phyloP scores from a whole-genome alignment of 305 asterid species.

The Fraxinus xanthoxyloides region DNA sequence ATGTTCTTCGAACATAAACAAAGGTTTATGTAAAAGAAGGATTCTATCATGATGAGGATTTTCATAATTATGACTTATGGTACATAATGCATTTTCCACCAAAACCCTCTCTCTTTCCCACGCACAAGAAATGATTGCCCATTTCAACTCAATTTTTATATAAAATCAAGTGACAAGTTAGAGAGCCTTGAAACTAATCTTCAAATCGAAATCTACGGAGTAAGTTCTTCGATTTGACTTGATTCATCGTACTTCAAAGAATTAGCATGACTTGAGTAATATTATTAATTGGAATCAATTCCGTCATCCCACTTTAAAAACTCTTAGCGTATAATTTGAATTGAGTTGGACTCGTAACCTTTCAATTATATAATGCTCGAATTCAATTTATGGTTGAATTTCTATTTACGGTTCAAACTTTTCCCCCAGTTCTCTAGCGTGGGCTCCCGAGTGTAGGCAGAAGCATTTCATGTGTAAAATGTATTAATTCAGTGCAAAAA shows the following conservation, averaged over 20 bases:
- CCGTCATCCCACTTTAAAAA: neutral
- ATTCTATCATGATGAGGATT: slow-evolving; percentile 24
- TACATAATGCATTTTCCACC: slow-evolving; percentile 2
- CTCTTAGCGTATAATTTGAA: neutral
- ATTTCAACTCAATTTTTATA: slow-evolving; percentile 22
- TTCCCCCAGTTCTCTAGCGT: too few relatives aligned
- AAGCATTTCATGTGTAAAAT: too few relatives aligned
- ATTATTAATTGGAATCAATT: too few relatives aligned
- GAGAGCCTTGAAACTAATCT: neutral
- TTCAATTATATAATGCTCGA: neutral
- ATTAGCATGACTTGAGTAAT: too few relatives aligned
- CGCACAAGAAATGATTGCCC: slow-evolving; percentile 39
- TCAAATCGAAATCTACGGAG: neutral
- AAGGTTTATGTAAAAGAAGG: slow-evolving; percentile 51
- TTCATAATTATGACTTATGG: neutral
- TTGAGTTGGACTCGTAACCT: neutral
- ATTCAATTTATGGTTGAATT: neutral
- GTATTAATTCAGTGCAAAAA: too few relatives aligned
- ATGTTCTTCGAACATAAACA: slow-evolving; percentile 13
- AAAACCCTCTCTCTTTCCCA: slow-evolving; percentile 31
- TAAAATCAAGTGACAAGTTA: neutral
- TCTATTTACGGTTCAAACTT: neutral
- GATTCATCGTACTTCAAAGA: neutral
- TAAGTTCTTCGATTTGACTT: neutral
- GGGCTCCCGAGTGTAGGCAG: too few relatives aligned